Conservation (phyloP, 805 yeast genomes). For the Lipomyces japonicus region DNA sequence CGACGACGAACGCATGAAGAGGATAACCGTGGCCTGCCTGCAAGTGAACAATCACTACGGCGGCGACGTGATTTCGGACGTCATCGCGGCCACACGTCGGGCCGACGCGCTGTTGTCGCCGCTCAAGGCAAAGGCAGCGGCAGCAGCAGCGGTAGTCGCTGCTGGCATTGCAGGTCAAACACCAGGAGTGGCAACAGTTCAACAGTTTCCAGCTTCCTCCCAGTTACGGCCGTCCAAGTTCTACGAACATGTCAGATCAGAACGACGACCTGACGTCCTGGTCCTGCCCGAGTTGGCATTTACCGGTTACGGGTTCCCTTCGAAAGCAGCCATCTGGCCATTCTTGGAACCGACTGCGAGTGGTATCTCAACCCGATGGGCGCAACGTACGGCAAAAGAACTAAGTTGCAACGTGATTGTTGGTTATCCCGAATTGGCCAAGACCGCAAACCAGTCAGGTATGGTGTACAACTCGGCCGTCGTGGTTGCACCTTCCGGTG, state of each 20-base stretch:
- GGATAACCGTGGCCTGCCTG: slow-evolving; percentile 15
- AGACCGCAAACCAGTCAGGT: slow-evolving; percentile 3
- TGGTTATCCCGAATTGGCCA: slow-evolving; percentile 70
- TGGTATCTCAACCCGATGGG: slow-evolving; percentile 56
- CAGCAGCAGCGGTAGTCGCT: not conserved
- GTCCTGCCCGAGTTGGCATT: slow-evolving; percentile 80
- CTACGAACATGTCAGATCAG: not conserved
- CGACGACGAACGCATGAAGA: too few species aligned
- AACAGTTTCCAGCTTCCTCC: too few species aligned
- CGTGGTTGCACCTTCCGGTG: slow-evolving; percentile 58
- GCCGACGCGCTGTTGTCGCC: slow-evolving; percentile 13
- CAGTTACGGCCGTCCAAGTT: not conserved
- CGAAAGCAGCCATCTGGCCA: slow-evolving; percentile 50
- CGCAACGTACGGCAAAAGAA: slow-evolving; percentile 39
- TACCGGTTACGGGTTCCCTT: slow-evolving; percentile 62
- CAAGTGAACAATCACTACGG: slow-evolving; percentile 23
- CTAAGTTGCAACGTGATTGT: slow-evolving; percentile 42
- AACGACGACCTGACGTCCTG: slow-evolving; percentile 48
- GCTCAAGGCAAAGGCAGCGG: not conserved
- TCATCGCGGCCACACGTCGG: slow-evolving; percentile 7
- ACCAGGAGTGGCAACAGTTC: too few species aligned
- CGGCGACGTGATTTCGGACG: slow-evolving; percentile 8
- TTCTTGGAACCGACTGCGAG: slow-evolving; percentile 49
- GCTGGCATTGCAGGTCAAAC: not conserved
- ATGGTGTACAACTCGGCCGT: slow-evolving; percentile 67